Evolutionary conservation across 2,329 filamentous ascomycete genomes (phyloP), one percentile per base, ranked within the genome.

Genomic region (Penicillium sp.): DNA sequence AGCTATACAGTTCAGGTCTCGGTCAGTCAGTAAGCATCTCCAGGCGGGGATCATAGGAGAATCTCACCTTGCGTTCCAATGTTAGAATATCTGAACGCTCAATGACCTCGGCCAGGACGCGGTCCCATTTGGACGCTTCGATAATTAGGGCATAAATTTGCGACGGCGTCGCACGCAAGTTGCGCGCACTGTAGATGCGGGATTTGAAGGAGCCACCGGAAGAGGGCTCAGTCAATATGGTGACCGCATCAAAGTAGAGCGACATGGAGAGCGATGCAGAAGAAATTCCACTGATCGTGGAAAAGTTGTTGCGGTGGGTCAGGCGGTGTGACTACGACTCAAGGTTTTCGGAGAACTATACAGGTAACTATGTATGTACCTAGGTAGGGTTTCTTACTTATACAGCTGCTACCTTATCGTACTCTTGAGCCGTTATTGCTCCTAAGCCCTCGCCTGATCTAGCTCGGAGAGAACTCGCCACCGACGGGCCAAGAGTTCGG

Each of bases 91-190:
- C 86, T 1, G 89, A 81, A 57, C 80, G 82, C 60, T 96, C 89
- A 64, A 98, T 82, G n/a, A 96, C 86, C 64, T 95, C 90, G 63
- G 89, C 89, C 42, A 98, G 73, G 2, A 96, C 78, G 3, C 77
- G 68, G 61, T 91, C 93, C 89, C 92, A 96, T 82, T 95, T 97
- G 59, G 87, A 84, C 1, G 88, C 84, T 71, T 97, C 91, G 20
- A 86, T 81, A 20, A 90, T 86, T 31, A 98, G 76, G 7, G 93
- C 93, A 67, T 93, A 97, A 6, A 97, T 77, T 66, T 95, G 88
- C 9, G 85, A 84, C 0, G 87, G 86, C 2, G 86, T 81, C 13
- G 87, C 90, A 65, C 92, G 95, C 58, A 89, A 72, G 60, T 87
- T 87, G 53, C 83, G 85, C 50, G 78, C 77, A 38, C 72, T 78